Evolutionary conservation across 2,329 filamentous ascomycete genomes (phyloP), one percentile per base, ranked within the genome.

Genomic region (Cytospora piceae): DNA sequence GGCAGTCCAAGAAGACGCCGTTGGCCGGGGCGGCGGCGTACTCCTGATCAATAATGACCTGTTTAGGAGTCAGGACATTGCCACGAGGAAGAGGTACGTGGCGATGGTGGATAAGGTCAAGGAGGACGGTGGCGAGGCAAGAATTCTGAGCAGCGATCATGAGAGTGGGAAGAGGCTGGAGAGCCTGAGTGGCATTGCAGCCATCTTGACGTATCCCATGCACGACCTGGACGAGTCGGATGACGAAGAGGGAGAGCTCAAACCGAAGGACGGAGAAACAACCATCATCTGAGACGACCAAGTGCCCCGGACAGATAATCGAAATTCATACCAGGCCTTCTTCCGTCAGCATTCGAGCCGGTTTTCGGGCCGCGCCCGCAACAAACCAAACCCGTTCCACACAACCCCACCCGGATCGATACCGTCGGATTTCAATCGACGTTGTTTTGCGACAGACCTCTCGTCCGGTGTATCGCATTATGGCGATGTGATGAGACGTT

Each of bases 131-230:
- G 95, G 94, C 1, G 93, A 97, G 70, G 92, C 93, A 0, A 83
- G 92, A 62, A 87, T 98, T n/a, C 79, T 98, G 32, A 98, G 94
- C 76, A 94, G 91, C 72, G 90, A 96, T 73, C 94, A 98, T 76
- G 94, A 97, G 80, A 97, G 94, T 75, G 95, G 95, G 0, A 90
- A 90, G 79, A 83, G 93, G 67, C 78, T 99, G 17, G 92, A 94
- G 70, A 90, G 89, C 15, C 76, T 98, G 67, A 94, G 95, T 1
- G 91, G 93, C 22, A 90, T 99, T 68, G 95, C 94, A 20, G 93
- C 93, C 1, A 90, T 97, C 32, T 80, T 97, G 69, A 97, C 94
- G 15, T 99, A 94, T 75, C 94, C 95, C 0, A 84, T 98, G 46
- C 80, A 86, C 22, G 93, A 96, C 70, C 81, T 96, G 54, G 92